These are phyloP conservation scores for Leccinum pachyderme DNA, from an alignment of 1,284 basidiomycete genomes.

Conservation along the genomic window DNA sequence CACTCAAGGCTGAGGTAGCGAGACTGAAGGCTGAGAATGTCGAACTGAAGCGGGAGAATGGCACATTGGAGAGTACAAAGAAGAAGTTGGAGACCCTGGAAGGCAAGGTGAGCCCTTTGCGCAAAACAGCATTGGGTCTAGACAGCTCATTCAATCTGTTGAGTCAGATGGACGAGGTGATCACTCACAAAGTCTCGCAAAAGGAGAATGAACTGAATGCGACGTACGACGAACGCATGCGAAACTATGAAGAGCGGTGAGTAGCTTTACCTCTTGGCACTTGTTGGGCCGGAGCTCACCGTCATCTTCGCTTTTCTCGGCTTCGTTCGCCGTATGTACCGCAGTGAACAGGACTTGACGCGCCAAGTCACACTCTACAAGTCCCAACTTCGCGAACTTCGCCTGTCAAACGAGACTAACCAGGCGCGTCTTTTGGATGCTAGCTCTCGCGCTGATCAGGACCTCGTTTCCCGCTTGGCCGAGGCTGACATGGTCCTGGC, in stretches of 20 bases:
- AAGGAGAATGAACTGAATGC: constrained; percentile 96
- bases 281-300: constrained; percentile 2
- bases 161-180: constrained; percentile 83
- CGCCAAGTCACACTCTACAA: constrained; percentile 83
- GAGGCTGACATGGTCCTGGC: constrained; percentile 92
- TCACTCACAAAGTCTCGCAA: constrained; percentile 80
- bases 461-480: constrained; percentile 82
- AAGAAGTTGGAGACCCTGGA: constrained; percentile 79
- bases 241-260: constrained; percentile 92
- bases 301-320: not conserved
- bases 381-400: constrained; percentile 86
- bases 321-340: not conserved
- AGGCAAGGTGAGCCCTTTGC: constrained; percentile 58
- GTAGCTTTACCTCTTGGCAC: constrained; percentile 11
- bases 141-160: constrained; percentile 4
- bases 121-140: not conserved
- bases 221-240: constrained; percentile 91
- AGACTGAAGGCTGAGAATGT: constrained; percentile 77
- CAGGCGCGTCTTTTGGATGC: constrained; percentile 91
- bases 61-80: constrained; percentile 56
- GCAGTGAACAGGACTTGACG: constrained; percentile 87
- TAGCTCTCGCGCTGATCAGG: constrained; percentile 87
- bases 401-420: constrained; percentile 86
- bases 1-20: constrained; percentile 71
- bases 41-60: constrained; percentile 66